phyloP scores from a whole-genome alignment of 208 protist species.

The Trypanosoma brucei region DNA sequence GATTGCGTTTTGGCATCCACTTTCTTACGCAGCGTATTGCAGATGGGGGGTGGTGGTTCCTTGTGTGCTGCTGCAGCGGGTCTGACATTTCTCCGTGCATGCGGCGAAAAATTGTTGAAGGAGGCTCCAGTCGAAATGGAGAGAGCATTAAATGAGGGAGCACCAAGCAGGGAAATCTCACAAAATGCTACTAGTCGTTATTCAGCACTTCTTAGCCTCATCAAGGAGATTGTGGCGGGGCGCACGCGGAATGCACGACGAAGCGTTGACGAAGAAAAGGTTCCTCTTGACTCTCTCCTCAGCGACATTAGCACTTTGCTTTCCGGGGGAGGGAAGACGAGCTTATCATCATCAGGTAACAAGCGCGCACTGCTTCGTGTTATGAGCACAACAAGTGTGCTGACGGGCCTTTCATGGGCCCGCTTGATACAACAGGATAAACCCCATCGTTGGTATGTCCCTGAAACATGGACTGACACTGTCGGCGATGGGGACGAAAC shows the following conservation, averaged over 20 bases:
- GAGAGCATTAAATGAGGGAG: conserved; percentile 38
- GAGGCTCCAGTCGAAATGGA: conserved; percentile 65
- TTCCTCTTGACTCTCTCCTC: conserved; percentile 53
- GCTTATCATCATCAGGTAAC: conserved; percentile 13
- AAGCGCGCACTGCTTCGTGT: conserved; percentile 47
- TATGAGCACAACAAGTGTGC: conserved; percentile 48
- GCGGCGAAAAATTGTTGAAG: conserved; percentile 79
- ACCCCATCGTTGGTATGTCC: conserved; percentile 65
- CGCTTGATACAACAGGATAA: conserved; percentile 41
- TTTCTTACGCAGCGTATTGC: conserved; percentile 45
- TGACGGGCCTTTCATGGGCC: conserved; percentile 48
- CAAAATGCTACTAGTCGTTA: conserved; percentile 39
- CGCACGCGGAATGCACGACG: conserved; percentile 43
- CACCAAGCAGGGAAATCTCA: conserved; percentile 2
- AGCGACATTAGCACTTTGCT: conserved; percentile 51
- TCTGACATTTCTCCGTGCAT: conserved; percentile 61
- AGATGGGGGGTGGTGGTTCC: conserved; percentile 18
- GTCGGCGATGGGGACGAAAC: conserved; percentile 17
- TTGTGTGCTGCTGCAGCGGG: conserved; percentile 50
- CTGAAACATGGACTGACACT: conserved; percentile 30
- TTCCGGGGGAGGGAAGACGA: conserved; percentile 15
- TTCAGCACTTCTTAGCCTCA: conserved; percentile 55
- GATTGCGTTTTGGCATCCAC: conserved; percentile 53
- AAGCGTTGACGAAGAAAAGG: conserved; percentile 34
- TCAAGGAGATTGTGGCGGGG: conserved; percentile 54